Base-by-base conservation (phyloP, 352 stramenopile genomes). In the Pythium biforme region DNA sequence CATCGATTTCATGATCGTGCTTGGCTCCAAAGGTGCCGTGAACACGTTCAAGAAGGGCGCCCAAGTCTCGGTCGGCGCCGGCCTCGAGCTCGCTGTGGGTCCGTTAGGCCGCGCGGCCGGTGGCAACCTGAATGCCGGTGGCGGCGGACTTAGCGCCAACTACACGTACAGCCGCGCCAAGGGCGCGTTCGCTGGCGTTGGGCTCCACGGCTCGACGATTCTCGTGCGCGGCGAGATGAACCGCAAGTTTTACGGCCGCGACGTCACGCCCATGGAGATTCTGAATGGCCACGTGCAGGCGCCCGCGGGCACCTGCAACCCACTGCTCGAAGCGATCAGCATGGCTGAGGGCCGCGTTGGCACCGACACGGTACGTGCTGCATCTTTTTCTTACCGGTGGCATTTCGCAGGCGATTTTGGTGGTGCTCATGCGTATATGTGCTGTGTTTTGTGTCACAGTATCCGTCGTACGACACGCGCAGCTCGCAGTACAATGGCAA, bases 1-100 rank as follows among this genome's bases (percentile, higher is more conserved):
- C 66, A 80, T 94, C 62, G 86, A 96, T 47, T 96, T 94, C 49
- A 91, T 96, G 80, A 96, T 96, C 68, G 72, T 96, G 4, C 66
- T 96, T 41, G 83, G 85, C 70, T 95, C 87, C 0, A 64, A 59
- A 4, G 75, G 62, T 39, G 83, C 86, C 40, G 77, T 95, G 41
- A 79, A 87, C 25, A 91, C 79, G 40, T 95, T 95, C 69, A 94
- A 92, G 62, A 87, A 87, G 53, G 84, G 84, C 31, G 90, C 83
- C 27, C 86, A 95, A 52, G 76, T 94, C 23, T 92, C 81, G 3
- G 76, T 95, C 11, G 86, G 86, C 37, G 84, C 86, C 2, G 86
- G 83, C 0, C 45, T 95, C 22, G 86, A 95, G 27, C 66, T 95
- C 43, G 83, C 86, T 0, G 72, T 94, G 3, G 87, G 87, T 1